Evolutionary conservation across 352 stramenopile species (phyloP).

Genomic region (Pythium graminicola): DNA sequence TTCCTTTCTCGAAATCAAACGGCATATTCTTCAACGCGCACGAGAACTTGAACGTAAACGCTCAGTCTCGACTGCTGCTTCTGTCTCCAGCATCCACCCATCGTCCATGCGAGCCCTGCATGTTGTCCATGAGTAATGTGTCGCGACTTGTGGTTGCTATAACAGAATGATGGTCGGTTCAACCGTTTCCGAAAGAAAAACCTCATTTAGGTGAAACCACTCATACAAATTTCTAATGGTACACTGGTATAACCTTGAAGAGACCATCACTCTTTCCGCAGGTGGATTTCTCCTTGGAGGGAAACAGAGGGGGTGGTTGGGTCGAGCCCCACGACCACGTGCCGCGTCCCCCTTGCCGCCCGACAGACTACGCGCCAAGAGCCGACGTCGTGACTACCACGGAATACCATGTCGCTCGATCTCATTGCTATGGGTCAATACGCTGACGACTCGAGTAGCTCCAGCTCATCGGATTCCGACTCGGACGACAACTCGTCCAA

Average conservation of each 20-base stretch:
- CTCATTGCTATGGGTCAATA: constrained; percentile 77
- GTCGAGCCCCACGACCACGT: constrained; percentile 11
- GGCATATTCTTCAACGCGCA: constrained; percentile 67
- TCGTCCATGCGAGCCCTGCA: constrained; percentile 7
- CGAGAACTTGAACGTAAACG: constrained; percentile 42
- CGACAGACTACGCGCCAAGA: too few species aligned
- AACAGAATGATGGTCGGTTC: constrained; percentile 23
- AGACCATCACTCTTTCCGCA: constrained; percentile 24
- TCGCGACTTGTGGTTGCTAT: neutral
- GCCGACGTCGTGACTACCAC: too few species aligned
- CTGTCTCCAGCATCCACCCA: neutral
- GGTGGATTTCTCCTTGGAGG: constrained; percentile 18
- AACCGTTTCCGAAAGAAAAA: constrained; percentile 18
- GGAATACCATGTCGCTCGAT: constrained; percentile 67
- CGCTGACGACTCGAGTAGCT: constrained; percentile 68
- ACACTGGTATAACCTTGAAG: constrained; percentile 19
- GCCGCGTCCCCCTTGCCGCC: constrained; percentile 14
- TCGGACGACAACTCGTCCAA: constrained; percentile 44
- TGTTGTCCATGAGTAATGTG: constrained; percentile 16
- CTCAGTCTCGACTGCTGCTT: neutral
- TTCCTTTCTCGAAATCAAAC: constrained; percentile 85
- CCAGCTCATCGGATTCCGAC: constrained; percentile 61
- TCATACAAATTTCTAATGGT: constrained; percentile 21
- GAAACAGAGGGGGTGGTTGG: constrained; percentile 17
- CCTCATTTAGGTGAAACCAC: constrained; percentile 17